Evolutionary conservation across 306 rosid species (phyloP).

Genomic region (peach (Prunus persica)): Prunus_persica_NCBIv2 NC_034015.1:9461001-9461500

Average conservation of each 20-base stretch:
- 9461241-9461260: constrained; percentile 77
- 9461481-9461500: neutral
- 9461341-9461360: constrained; percentile 25
- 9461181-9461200: neutral
- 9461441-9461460: neutral
- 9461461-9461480: neutral
- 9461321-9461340: constrained; percentile 25
- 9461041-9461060: neutral
- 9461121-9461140: neutral
- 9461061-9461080: neutral
- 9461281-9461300: constrained; percentile 64
- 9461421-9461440: too few species aligned
- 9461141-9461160: neutral
- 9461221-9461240: neutral
- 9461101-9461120: neutral
- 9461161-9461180: neutral
- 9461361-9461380: neutral
- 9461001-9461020: neutral
- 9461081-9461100: neutral
- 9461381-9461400: neutral
- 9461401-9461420: neutral
- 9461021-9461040: neutral
- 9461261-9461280: constrained; percentile 47
- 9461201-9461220: neutral
- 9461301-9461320: constrained; percentile 49